Conservation (phyloP, 371 early-diverging fungal species). For the Dichotomocladium elegans region DNA sequence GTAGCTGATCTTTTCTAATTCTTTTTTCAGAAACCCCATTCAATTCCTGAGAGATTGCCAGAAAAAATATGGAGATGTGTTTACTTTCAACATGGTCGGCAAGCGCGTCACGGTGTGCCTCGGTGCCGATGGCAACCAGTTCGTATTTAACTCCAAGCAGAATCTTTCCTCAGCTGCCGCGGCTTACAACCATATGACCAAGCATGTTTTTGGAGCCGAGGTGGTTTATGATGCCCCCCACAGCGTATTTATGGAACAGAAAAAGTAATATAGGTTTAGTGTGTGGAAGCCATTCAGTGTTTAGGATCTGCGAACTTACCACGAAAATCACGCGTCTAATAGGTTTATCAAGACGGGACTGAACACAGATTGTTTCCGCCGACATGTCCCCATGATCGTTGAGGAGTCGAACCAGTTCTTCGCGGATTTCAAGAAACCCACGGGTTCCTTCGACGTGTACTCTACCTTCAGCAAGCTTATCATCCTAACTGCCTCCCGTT, state of each 20-base stretch:
- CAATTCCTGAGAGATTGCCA: slow-evolving; percentile 71
- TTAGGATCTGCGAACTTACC: neutral
- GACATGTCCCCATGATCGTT: slow-evolving; percentile 85
- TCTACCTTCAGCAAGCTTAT: slow-evolving; percentile 85
- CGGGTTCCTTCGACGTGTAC: slow-evolving; percentile 65
- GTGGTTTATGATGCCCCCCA: slow-evolving; percentile 97
- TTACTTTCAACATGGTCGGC: slow-evolving; percentile 92
- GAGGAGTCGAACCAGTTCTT: slow-evolving; percentile 82
- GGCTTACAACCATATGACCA: slow-evolving; percentile 91
- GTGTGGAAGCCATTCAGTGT: too few relatives aligned
- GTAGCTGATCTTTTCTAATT: neutral
- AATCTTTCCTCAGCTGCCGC: slow-evolving; percentile 90
- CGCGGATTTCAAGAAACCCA: slow-evolving; percentile 28
- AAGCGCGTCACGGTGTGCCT: slow-evolving; percentile 86
- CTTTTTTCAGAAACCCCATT: slow-evolving; percentile 65
- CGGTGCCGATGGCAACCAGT: slow-evolving; percentile 93
- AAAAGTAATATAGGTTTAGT: slow-evolving; percentile 64
- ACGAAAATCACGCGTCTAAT: neutral
- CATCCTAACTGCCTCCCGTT: slow-evolving; percentile 92
- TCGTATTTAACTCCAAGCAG: slow-evolving; percentile 91
- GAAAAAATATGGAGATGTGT: slow-evolving; percentile 84
- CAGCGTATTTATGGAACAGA: slow-evolving; percentile 94
- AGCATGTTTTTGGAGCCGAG: slow-evolving; percentile 91
- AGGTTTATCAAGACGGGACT: slow-evolving; percentile 93
- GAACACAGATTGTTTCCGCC: slow-evolving; percentile 79